Evolutionary conservation across 2,329 filamentous ascomycete species (phyloP).

Genomic region (Metarhizium humberi): DNA sequence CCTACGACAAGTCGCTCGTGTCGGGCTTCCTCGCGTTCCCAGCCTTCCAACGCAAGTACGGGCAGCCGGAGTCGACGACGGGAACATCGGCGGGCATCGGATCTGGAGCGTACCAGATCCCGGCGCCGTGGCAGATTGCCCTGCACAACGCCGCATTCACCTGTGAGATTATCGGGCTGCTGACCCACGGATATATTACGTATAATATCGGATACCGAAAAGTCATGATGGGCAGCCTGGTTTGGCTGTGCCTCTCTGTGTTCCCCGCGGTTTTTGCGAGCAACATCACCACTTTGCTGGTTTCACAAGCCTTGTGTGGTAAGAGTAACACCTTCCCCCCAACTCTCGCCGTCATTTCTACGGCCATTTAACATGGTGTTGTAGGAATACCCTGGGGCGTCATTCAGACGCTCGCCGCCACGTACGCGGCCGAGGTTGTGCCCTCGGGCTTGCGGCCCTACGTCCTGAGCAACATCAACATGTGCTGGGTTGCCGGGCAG

Average conservation of each 20-base stretch:
- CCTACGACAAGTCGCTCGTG: slow-evolving; percentile 14
- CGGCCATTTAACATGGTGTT: background rate
- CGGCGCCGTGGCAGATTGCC: slow-evolving; percentile 13
- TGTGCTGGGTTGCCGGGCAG: slow-evolving; percentile 34
- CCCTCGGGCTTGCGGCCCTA: slow-evolving; percentile 24
- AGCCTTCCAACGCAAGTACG: slow-evolving; percentile 17
- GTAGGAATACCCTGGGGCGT: slow-evolving; percentile 23
- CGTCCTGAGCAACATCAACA: slow-evolving; percentile 29
- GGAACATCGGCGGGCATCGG: slow-evolving; percentile 8
- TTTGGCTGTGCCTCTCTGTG: slow-evolving; percentile 25
- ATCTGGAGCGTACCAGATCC: slow-evolving; percentile 23
- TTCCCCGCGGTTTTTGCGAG: slow-evolving; percentile 27
- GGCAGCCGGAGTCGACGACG: slow-evolving; percentile 5
- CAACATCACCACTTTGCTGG: slow-evolving; percentile 21
- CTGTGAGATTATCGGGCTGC: slow-evolving; percentile 25
- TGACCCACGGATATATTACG: slow-evolving; percentile 30
- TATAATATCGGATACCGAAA: slow-evolving; percentile 27
- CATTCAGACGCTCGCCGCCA: slow-evolving; percentile 27
- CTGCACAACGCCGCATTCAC: slow-evolving; percentile 13
- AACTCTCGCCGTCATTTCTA: background rate
- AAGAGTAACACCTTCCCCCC: background rate
- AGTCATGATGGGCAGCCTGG: slow-evolving; percentile 27
- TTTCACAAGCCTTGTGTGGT: slow-evolving; percentile 23
- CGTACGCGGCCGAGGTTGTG: slow-evolving; percentile 30
- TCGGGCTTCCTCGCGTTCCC: slow-evolving; percentile 14